Conservation (phyloP, 805 yeast species). For the Starmera caribaea region DNA sequence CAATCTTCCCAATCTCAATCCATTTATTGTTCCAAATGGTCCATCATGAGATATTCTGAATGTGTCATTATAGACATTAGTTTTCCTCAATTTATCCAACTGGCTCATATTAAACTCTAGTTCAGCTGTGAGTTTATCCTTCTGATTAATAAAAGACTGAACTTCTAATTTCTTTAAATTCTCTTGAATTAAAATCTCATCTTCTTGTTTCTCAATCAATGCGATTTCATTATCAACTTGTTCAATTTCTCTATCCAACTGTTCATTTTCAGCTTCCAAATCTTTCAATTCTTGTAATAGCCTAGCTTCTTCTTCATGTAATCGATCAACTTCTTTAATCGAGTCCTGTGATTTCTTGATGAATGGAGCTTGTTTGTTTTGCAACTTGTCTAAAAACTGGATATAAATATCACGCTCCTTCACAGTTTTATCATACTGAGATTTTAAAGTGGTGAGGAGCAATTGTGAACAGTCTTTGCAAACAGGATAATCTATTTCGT, state of each 20-base stretch:
- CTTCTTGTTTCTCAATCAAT: constrained; percentile 37
- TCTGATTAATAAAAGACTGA: constrained; percentile 37
- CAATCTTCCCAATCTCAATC: constrained; percentile 66
- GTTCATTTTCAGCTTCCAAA: constrained; percentile 30
- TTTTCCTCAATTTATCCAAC: constrained; percentile 58
- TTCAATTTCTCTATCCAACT: constrained; percentile 13
- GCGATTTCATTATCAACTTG: constrained; percentile 38
- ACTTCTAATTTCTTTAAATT: constrained; percentile 51
- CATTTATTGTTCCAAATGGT: constrained; percentile 80
- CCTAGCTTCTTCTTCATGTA: constrained; percentile 31
- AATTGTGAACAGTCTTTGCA: constrained; percentile 77
- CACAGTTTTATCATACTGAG: constrained; percentile 61
- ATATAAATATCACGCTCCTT: constrained; percentile 73
- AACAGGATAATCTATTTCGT: constrained; percentile 77
- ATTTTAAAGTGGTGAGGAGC: constrained; percentile 53
- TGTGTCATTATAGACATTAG: constrained; percentile 77
- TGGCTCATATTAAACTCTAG: constrained; percentile 55
- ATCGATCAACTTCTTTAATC: constrained; percentile 12
- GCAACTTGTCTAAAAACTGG: constrained; percentile 60
- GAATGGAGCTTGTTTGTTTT: constrained; percentile 41
- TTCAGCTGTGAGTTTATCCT: constrained; percentile 53
- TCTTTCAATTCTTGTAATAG: constrained; percentile 35
- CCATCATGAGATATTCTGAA: constrained; percentile 82
- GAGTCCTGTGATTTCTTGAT: constrained; percentile 14
- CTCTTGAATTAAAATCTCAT: constrained; percentile 34